These are phyloP conservation scores for Colletotrichum sp. DNA, from an alignment of 2,329 filamentous ascomycete genomes.

Conservation along the genomic window DNA sequence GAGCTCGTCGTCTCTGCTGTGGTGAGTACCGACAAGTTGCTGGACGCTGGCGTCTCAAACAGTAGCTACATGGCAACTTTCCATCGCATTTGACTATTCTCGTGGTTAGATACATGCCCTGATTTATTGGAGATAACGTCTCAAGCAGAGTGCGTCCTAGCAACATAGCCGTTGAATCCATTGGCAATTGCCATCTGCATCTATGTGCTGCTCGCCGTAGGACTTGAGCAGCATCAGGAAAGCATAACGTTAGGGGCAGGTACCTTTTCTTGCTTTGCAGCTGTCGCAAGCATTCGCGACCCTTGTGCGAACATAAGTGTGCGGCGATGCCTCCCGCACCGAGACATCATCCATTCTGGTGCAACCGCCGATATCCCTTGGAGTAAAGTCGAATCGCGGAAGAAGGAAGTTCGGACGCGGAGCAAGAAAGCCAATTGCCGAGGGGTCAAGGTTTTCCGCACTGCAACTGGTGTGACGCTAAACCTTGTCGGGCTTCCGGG, in stretches of 20 bases:
- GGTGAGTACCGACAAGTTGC: slow-evolving; percentile 54
- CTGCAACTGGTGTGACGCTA: not conserved
- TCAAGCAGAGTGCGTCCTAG: not conserved
- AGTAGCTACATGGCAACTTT: slow-evolving; percentile 57
- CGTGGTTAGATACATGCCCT: not conserved
- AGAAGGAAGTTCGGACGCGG: slow-evolving; percentile 16
- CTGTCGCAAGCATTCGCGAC: slow-evolving; percentile 59
- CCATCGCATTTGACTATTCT: slow-evolving; percentile 56
- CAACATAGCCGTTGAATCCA: not conserved
- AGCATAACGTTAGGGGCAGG: not conserved
- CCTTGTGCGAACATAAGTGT: slow-evolving; percentile 35
- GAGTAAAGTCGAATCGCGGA: slow-evolving; percentile 2
- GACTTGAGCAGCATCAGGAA: not conserved
- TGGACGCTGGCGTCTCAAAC: slow-evolving; percentile 46
- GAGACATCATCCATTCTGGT: slow-evolving; percentile 20
- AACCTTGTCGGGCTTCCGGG: not conserved
- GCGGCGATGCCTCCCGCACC: slow-evolving; percentile 8
- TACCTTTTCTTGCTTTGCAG: slow-evolving; percentile 56
- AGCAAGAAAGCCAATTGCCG: not conserved
- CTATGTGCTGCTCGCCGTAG: not conserved
- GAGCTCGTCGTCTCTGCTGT: slow-evolving; percentile 41
- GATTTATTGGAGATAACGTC: not conserved
- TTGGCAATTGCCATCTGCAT: not conserved
- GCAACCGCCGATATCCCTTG: not conserved
- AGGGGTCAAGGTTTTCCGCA: not conserved